A percentile compares a stretch with the other conserved stretches of the same genome.
Evolutionary conservation across 2,329 filamentous ascomycete genomes (phyloP).

Genomic region (Gremmenia infestans): DNA sequence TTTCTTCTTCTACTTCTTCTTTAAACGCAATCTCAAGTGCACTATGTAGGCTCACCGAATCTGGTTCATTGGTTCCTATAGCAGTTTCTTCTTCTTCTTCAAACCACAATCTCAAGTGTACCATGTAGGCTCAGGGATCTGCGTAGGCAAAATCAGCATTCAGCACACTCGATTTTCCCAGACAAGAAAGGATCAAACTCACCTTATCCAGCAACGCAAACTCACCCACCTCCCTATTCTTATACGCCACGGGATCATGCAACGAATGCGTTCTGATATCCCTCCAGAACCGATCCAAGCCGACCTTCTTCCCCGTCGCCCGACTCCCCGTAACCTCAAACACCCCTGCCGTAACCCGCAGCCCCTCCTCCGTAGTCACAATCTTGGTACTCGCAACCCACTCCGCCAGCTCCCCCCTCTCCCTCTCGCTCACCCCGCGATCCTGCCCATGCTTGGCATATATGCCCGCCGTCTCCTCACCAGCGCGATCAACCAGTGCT

Average conservation of each 20-base stretch:
- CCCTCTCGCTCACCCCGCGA: slow-evolving; percentile 43
- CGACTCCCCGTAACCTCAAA: slow-evolving; percentile 61
- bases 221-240: slow-evolving; percentile 56
- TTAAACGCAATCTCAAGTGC: no score
- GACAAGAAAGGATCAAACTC: slow-evolving; percentile 1
- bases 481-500: slow-evolving; percentile 53
- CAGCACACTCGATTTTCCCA: neutral
- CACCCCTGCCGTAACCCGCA: slow-evolving; percentile 54
- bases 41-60: no score
- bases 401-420: slow-evolving; percentile 57
- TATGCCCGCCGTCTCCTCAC: slow-evolving; percentile 41
- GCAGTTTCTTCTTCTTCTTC: no score
- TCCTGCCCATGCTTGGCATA: slow-evolving; percentile 40
- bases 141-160: no score
- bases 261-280: slow-evolving; percentile 62
- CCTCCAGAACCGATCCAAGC: slow-evolving; percentile 61
- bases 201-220: slow-evolving; percentile 50
- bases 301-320: slow-evolving; percentile 52
- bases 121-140: no score
- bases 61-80: no score
- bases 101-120: no score
- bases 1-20: no score
- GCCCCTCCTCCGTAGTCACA: slow-evolving; percentile 53
- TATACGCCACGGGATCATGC: slow-evolving; percentile 64
- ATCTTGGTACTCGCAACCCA: slow-evolving; percentile 60